Evolutionary conservation across 2,329 filamentous ascomycete genomes (phyloP).

Genomic region (Colletotrichum simmondsii): DNA sequence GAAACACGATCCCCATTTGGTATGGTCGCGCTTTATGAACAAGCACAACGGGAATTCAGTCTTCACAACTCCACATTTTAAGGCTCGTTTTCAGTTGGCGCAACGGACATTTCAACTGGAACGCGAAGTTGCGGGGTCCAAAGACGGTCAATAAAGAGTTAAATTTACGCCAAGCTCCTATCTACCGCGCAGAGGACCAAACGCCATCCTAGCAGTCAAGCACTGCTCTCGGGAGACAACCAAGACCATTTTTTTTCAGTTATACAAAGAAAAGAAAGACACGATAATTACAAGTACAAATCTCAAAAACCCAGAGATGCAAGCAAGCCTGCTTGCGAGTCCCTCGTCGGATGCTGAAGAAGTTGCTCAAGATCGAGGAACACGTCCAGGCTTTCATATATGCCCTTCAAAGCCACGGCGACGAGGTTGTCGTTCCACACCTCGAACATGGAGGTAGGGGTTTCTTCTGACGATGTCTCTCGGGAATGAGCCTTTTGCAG

Average conservation of each 20-base stretch:
- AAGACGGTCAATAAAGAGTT: not conserved
- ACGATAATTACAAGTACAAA: not conserved
- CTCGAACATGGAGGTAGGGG: not conserved
- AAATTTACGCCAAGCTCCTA: not conserved
- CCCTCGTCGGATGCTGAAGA: not conserved
- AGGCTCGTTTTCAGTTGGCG: not conserved
- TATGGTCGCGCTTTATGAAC: slow-evolving; percentile 5
- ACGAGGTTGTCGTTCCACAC: not conserved
- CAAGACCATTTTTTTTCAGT: not conserved
- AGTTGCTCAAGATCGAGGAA: not conserved
- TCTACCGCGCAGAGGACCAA: not conserved
- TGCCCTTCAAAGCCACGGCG: not conserved
- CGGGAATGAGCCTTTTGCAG: not conserved
- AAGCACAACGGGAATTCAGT: not conserved
- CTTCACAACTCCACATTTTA: not conserved
- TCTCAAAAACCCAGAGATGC: not conserved
- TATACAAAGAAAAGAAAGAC: not conserved
- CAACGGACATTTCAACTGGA: not conserved
- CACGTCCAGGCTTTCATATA: not conserved
- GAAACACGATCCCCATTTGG: slow-evolving; percentile 23
- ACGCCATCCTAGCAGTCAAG: not conserved
- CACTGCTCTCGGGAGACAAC: not conserved
- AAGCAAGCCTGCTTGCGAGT: not conserved
- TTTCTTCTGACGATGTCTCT: not conserved
- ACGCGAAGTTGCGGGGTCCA: not conserved